These are phyloP conservation scores for Aspergillus sp. DNA, from an alignment of 2,329 filamentous ascomycete species.

Conservation along the genomic window DNA sequence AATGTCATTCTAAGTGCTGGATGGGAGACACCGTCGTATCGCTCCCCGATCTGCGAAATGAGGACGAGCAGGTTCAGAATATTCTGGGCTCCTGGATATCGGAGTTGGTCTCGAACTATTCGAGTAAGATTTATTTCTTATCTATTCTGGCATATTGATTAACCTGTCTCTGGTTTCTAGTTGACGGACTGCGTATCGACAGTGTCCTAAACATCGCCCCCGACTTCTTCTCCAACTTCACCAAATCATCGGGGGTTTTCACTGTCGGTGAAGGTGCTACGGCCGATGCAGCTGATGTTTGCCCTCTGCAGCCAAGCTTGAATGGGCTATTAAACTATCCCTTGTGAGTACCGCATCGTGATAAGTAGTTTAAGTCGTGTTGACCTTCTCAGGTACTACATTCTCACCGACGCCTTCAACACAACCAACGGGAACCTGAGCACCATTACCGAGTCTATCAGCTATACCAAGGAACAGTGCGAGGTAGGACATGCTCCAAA, in stretches of 20 bases:
- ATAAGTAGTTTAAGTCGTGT: slow-evolving; percentile 27
- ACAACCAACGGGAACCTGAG: slow-evolving; percentile 32
- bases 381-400: slow-evolving; percentile 27
- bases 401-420: slow-evolving; percentile 36
- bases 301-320: slow-evolving; percentile 47
- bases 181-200: slow-evolving; percentile 56
- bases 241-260: slow-evolving; percentile 46
- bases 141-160: too few relatives aligned
- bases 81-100: slow-evolving; percentile 61
- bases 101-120: slow-evolving; percentile 59
- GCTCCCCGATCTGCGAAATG: slow-evolving; percentile 64
- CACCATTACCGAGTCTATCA: slow-evolving; percentile 26
- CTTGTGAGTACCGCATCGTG: not conserved
- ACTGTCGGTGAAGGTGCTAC: slow-evolving; percentile 51
- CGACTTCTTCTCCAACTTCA: slow-evolving; percentile 46
- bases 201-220: slow-evolving; percentile 51
- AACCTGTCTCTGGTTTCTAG: slow-evolving; percentile 11
- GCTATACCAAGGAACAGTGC: slow-evolving; percentile 2
- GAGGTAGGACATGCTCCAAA: not conserved
- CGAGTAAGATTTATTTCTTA: slow-evolving; percentile 49
- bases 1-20: slow-evolving; percentile 48
- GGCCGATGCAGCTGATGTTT: slow-evolving; percentile 41
- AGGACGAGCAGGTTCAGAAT: slow-evolving; percentile 49
- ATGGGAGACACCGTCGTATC: slow-evolving; percentile 53
- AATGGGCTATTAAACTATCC: slow-evolving; percentile 51